Evolutionary conservation across 352 stramenopile genomes (phyloP).

Genomic region (Thalassiosira ordinaria): DNA sequence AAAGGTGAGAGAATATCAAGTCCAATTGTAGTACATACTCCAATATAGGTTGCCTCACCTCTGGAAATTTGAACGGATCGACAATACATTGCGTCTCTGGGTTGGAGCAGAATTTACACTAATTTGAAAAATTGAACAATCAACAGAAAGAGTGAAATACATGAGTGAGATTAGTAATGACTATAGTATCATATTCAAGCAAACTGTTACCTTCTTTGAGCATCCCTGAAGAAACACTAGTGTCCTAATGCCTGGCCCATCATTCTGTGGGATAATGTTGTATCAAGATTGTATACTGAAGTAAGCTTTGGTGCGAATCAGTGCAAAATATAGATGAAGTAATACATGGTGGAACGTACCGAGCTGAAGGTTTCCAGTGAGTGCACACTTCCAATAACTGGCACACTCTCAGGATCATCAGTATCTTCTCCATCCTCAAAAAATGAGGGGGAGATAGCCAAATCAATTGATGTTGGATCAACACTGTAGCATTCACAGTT

Average conservation of each 20-base stretch:
- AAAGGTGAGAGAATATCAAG: background rate
- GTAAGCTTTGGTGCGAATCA: background rate
- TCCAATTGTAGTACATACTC: background rate
- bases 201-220: slow-evolving; percentile 43
- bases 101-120: slow-evolving; percentile 65
- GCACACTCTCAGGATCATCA: slow-evolving; percentile 15
- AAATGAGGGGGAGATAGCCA: slow-evolving; percentile 13
- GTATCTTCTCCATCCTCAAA: slow-evolving; percentile 9
- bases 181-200: slow-evolving; percentile 5
- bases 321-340: background rate
- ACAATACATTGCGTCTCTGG: slow-evolving; percentile 65
- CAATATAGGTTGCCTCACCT: slow-evolving; percentile 12
- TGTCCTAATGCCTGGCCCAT: slow-evolving; percentile 66
- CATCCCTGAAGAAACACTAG: slow-evolving; percentile 74
- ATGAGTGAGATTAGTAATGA: too few relatives aligned
- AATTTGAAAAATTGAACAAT: slow-evolving; percentile 4
- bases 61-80: slow-evolving; percentile 50
- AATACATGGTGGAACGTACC: slow-evolving; percentile 1
- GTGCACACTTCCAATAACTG: slow-evolving; percentile 61
- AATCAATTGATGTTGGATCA: slow-evolving; percentile 35
- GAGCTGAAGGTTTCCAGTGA: slow-evolving; percentile 68
- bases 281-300: too few relatives aligned
- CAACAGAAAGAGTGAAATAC: too few relatives aligned
- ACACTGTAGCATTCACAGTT: slow-evolving; percentile 25
- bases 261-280: slow-evolving; percentile 5